Evolutionary conservation across 768 basidiomycete genomes (phyloP), one percentile per base, ranked within the genome.

Genomic region (Panaeolus papilionaceus): DNA sequence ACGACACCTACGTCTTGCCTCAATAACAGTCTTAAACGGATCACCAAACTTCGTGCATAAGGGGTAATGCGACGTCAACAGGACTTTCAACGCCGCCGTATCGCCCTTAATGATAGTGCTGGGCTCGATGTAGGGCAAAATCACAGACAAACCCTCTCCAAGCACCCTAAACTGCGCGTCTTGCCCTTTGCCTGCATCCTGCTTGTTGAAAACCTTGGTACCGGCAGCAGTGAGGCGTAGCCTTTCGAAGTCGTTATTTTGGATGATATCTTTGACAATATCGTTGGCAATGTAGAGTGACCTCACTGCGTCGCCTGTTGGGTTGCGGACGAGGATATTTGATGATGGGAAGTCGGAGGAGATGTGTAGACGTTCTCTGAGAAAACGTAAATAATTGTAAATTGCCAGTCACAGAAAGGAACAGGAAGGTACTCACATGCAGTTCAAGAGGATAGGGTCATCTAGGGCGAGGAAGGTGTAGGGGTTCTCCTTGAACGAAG

Each of bases 181-280:
- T 44, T 75, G 75, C 3, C 85, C 88, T 51, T 86, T 86, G 1
- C 85, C 88, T 2, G 87, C 88, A 68, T 97, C 96, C 76, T 99
- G 96, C 74, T 94, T 93, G 6, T 89, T 87, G 78, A 99, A 92
- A 12, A 95, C 89, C 77, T 98, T 97, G 45, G 96, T 95, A 20
- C 98, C 98, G n/a, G 93, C 92, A 14, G 93, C 89, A 72, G 96
- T 90, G 64, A 99, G 88, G 1, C 98, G 89, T 65, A 98, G 85
- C 33, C 91, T 89, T 37, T 87, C 86, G 76, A 91, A 96, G 75
- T 94, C 90, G 75, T 99, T 99, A 75, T 90, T 81, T 64, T 82
- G 74, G 66, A 98, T 85, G 68, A 99, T 83, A n/a, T 83, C 79
- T 78, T 93, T 94, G 75, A 97, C 92, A 71, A 93, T 81, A 71